Evolutionary conservation across 1,284 basidiomycete species (phyloP).

Genomic region (Stygiomarasmius scandens): DNA sequence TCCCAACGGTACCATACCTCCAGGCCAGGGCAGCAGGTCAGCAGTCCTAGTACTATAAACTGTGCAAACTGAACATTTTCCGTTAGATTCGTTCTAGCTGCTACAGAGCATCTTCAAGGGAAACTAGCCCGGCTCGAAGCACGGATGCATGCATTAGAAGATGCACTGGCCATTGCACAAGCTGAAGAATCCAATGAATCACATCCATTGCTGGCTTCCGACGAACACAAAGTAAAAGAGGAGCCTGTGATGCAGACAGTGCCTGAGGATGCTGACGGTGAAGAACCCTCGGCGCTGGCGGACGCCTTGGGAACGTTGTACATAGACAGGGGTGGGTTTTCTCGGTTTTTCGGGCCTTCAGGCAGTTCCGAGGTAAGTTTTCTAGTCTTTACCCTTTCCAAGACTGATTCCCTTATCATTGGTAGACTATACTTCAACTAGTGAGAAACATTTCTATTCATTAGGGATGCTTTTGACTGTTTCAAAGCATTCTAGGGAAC

Average conservation of each 20-base stretch:
- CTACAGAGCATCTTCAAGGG: conserved; percentile 48
- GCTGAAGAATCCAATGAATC: conserved; percentile 33
- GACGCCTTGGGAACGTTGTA: conserved; percentile 39
- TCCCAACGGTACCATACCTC: conserved; percentile 54
- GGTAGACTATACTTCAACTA: conserved; percentile 46
- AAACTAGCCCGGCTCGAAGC: conserved; percentile 47
- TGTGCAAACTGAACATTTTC: conserved; percentile 7
- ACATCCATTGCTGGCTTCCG: conserved; percentile 39
- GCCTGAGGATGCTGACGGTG: conserved; percentile 21
- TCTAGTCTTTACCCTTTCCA: neutral
- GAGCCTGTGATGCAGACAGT: conserved; percentile 29
- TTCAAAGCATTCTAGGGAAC: conserved; percentile 15
- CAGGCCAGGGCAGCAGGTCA: conserved; percentile 46
- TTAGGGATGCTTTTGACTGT: conserved; percentile 1
- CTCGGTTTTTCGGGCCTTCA: conserved; percentile 46
- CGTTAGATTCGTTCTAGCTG: conserved; percentile 49
- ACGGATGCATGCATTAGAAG: conserved; percentile 51
- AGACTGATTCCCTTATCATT: conserved; percentile 7
- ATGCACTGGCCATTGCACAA: conserved; percentile 50
- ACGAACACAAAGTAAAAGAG: conserved; percentile 27
- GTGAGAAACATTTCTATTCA: conserved; percentile 17
- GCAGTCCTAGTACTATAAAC: no score
- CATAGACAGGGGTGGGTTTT: conserved; percentile 37
- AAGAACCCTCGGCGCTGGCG: conserved; percentile 19
- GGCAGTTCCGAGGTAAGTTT: conserved; percentile 42